Base-by-base conservation (phyloP, 2,329 filamentous ascomycete genomes). In the Fusarium transvaalense region DNA sequence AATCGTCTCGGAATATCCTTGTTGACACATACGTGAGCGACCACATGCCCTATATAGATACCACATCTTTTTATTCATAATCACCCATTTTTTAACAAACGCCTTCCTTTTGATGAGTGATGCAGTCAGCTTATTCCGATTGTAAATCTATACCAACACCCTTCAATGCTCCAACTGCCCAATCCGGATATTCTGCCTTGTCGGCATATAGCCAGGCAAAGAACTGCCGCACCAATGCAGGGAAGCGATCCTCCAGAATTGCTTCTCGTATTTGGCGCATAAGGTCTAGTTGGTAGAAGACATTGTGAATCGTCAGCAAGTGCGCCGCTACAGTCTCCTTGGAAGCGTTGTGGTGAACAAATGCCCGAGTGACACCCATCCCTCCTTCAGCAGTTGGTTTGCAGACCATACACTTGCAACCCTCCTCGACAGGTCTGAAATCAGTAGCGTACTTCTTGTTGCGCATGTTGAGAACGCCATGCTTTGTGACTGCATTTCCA, bases 301-400 rank as follows among this genome's bases (percentile, higher is more conserved):
- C 93, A 76, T 99, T 99, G 79, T 99, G 96, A 76, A 98, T 93
- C 1, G 93, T 97, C 56, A 99, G 82, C 25, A 93, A 83, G 76
- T 88, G 85, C 17, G 97, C 96, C 10, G 95, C 93, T 2, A 93
- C 94, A 1, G 96, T 99, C 83, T 99, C 96, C 81, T 99, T 99
- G 29, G 91, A 91, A 0, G 92, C 90, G 68, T 97, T 89, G 81
- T 99, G 96, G 77, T 97, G 90, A 47, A 98, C 89, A 79, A 94
- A 97, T 5, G 96, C 94, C 67, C 92, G 86, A 5, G 94, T 97
- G 69, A 98, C 88, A 17, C 91, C 93, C 67, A 97, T 82, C 0
- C 92, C 91, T 29, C 91, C 92, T 31, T 91, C 85, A 7, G 84
- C 85, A 45, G 82, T 81, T 19, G 88, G 82, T 53, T 89, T 85